phyloP scores from a whole-genome alignment of 2,329 filamentous ascomycete genomes.

The Stagonosporopsis tanaceti region DNA sequence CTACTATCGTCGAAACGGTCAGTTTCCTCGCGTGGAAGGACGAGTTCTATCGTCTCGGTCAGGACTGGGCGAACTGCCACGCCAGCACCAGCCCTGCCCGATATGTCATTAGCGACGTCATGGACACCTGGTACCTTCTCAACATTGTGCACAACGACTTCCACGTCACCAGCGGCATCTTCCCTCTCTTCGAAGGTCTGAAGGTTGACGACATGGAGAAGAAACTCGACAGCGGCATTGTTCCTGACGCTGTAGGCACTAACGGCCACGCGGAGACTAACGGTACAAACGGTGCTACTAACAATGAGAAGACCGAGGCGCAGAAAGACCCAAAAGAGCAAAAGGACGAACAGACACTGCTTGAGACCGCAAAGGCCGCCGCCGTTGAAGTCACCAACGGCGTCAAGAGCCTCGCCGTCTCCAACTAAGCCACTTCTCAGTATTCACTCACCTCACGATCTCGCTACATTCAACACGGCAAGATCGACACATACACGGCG shows the following conservation, averaged over 20 bases:
- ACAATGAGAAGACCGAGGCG: constrained; percentile 1
- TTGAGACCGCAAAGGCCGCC: constrained; percentile 40
- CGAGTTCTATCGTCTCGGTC: constrained; percentile 90
- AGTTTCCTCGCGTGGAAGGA: constrained; percentile 99
- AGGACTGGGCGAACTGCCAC: constrained; percentile 94
- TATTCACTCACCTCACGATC: constrained; percentile 23
- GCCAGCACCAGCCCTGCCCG: constrained; percentile 78
- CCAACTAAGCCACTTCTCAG: constrained; percentile 30
- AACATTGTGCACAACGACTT: constrained; percentile 99
- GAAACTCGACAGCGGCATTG: constrained; percentile 34
- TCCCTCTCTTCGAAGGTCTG: constrained; percentile 83
- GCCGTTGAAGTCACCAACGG: constrained; percentile 42
- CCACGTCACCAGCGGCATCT: constrained; percentile 82
- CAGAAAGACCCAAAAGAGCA: constrained; percentile 25
- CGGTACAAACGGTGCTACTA: constrained; percentile 26
- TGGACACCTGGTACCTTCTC: constrained; percentile 91
- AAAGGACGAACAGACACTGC: constrained; percentile 26
- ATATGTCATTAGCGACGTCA: constrained; percentile 79
- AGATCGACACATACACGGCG: constrained; percentile 29
- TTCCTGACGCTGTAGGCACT: constrained; percentile 10
- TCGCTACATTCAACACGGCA: constrained; percentile 47
- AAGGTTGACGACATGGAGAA: constrained; percentile 70
- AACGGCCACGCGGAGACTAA: constrained; percentile 20
- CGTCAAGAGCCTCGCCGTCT: constrained; percentile 36
- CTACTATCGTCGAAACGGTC: constrained; percentile 98